Evolutionary conservation across 192 early-diverging fungal genomes (phyloP), one percentile per base, ranked within the genome.

Genomic region (Coemansia sp.): DNA sequence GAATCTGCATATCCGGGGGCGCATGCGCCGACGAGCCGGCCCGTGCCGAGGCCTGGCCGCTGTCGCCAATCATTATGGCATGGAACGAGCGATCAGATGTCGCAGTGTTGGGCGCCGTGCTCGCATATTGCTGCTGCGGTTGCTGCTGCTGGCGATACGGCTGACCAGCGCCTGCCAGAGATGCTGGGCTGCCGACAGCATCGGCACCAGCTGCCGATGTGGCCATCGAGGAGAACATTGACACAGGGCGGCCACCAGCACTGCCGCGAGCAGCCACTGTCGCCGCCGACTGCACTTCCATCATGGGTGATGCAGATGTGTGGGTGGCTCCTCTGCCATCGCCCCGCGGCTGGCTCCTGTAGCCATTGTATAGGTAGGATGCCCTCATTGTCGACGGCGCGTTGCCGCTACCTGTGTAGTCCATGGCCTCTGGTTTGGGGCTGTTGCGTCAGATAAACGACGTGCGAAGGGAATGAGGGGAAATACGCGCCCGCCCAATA

Each of bases 41-140:
- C 25, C 38, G 31, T 27, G 42, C 20, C 25, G 41, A 40, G 2
- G 60, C 20, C 7, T 70, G 67, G 18, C 38, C 25, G 36, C 34
- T 56, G 44, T 72, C 69, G 28, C 69, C 54, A 35, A 72, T 72
- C 54, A 65, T 54, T 22, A 72, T 72, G 7, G 69, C 58, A 28
- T 72, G 69, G 18, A 65, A 72, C 12, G 69, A 72, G 19, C 53
- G 56, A 30, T 72, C 69, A 1, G 68, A 51, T 22, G 53, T 38
- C 22, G 67, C 54, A 10, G 66, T 57, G 38, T 46, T 57, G 48
- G 58, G 59, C 13, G 40, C 41, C 3, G 60, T 40, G 38, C 39
- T 42, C 38, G 65, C 40, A 14, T 56, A 46, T 17, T 52, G 53
- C 16, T 44, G 43, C 41, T 54, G 48, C 26, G 13, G 43, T 9